Percentiles rank a stretch among this genome's conserved stretches.
Evolutionary conservation across 2,329 filamentous ascomycete genomes (phyloP).

Genomic region (Metarhizium album): DNA sequence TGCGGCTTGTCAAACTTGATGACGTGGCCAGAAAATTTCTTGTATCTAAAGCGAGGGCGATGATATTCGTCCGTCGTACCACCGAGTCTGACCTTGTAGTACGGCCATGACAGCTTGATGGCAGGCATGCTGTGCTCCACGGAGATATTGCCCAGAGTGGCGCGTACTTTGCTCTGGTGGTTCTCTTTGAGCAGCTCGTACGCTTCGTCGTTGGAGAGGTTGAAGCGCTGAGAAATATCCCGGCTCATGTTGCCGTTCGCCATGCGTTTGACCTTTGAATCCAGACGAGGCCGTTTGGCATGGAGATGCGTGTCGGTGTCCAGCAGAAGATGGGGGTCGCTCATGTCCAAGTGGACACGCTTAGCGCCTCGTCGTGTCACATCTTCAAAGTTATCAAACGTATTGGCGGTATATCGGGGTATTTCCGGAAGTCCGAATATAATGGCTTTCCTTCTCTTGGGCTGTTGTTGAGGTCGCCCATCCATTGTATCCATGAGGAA

Average conservation of each 20-base stretch:
- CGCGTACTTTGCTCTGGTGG: constrained; percentile 89
- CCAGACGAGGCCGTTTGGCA: constrained; percentile 46
- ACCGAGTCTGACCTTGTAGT: constrained; percentile 79
- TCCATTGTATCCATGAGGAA: constrained; percentile 41
- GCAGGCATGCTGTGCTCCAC: constrained; percentile 93
- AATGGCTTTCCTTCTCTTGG: constrained; percentile 58
- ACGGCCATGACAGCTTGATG: constrained; percentile 84
- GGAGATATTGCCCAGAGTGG: constrained; percentile 80
- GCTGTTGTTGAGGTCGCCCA: constrained; percentile 36
- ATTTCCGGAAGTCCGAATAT: constrained; percentile 49
- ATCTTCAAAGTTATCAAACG: constrained; percentile 71
- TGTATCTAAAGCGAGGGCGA: constrained; percentile 66
- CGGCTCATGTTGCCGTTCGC: constrained; percentile 59
- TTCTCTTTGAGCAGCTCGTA: constrained; percentile 96
- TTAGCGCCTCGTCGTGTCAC: constrained; percentile 64
- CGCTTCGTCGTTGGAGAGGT: constrained; percentile 90
- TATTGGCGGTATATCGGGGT: constrained; percentile 51
- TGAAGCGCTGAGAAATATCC: constrained; percentile 73
- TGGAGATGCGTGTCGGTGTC: constrained; percentile 60
- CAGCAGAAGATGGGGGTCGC: constrained; percentile 77
- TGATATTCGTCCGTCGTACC: constrained; percentile 73
- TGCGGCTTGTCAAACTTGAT: constrained; percentile 64
- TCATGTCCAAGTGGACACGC: constrained; percentile 72
- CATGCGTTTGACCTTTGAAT: constrained; percentile 53
- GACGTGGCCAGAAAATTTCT: constrained; percentile 52